These are phyloP conservation scores for Salix caprea DNA, from an alignment of 345 rosid genomes.

Conservation along the genomic window DNA sequence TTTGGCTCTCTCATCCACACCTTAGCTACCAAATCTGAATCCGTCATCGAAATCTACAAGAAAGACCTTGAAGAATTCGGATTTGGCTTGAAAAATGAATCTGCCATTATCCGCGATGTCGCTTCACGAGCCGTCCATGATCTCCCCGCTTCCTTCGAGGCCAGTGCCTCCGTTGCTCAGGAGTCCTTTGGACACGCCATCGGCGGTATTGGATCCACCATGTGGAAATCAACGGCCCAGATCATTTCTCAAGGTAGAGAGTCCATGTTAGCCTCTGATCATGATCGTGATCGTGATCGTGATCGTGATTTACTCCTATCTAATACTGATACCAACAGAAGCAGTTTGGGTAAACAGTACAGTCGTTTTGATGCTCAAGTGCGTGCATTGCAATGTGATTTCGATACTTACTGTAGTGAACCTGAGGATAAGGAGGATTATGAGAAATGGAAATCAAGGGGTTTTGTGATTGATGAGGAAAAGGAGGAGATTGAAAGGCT, in stretches of 20 bases:
- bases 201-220: constrained; percentile 73
- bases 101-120: constrained; percentile 50
- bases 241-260: constrained; percentile 67
- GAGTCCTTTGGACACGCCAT: constrained; percentile 75
- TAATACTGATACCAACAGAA: constrained; percentile 1
- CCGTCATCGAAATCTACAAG: constrained; percentile 62
- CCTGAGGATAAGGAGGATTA: constrained; percentile 53
- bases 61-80: constrained; percentile 70
- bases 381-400: constrained; percentile 46
- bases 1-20: constrained; percentile 50
- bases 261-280: constrained; percentile 22
- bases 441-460: constrained; percentile 50
- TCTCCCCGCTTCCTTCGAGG: constrained; percentile 57
- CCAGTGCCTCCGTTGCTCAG: constrained; percentile 72
- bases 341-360: constrained; percentile 23
- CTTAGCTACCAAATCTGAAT: constrained; percentile 54
- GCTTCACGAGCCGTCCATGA: constrained; percentile 77
- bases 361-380: constrained; percentile 70
- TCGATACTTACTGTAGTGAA: constrained; percentile 40
- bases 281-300: background rate
- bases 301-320: constrained; percentile 23
- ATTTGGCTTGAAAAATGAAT: constrained; percentile 67
- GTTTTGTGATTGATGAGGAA: constrained; percentile 42
- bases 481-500: constrained; percentile 39
- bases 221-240: constrained; percentile 69